A percentile compares a stretch with the other conserved stretches of the same genome.
Conservation (phyloP, 805 yeast genomes). For the Saccharomycopsis javanensis region DNA sequence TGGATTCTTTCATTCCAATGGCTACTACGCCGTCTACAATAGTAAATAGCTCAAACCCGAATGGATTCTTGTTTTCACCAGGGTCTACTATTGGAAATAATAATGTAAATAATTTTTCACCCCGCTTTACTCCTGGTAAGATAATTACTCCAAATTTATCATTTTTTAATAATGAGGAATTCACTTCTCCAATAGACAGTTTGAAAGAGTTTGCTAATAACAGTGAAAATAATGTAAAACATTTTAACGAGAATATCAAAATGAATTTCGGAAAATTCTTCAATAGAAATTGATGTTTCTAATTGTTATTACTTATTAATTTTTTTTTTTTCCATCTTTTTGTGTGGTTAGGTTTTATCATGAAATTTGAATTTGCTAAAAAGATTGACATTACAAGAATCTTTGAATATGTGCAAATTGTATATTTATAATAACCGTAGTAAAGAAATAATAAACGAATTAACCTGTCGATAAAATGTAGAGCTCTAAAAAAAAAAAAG, state of each 20-base stretch:
- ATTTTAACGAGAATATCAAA: slow-evolving; percentile 55
- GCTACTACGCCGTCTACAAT: slow-evolving; percentile 3
- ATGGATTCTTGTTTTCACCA: slow-evolving; percentile 1
- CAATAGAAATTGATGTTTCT: slow-evolving; percentile 28
- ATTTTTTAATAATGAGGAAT: slow-evolving; percentile 24
- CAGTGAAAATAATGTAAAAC: slow-evolving; percentile 54
- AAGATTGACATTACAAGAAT: too few relatives aligned
- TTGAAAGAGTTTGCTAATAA: slow-evolving; percentile 33
- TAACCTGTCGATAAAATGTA: not conserved
- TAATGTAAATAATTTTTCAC: slow-evolving; percentile 21
- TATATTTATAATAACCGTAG: not conserved
- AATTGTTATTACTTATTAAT: not conserved
- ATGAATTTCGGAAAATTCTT: slow-evolving; percentile 48
- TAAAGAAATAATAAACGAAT: not conserved
- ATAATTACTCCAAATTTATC: slow-evolving; percentile 15
- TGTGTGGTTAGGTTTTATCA: too few relatives aligned
- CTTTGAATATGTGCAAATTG: too few relatives aligned
- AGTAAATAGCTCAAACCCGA: not conserved
- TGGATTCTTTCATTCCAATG: slow-evolving; percentile 7
- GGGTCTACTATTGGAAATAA: slow-evolving; percentile 21
- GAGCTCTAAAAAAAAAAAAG: not conserved
- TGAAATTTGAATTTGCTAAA: too few relatives aligned
- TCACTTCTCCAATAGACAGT: slow-evolving; percentile 24
- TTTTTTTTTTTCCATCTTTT: not conserved
- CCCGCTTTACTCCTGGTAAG: slow-evolving; percentile 5